Base-by-base conservation (phyloP, 2,329 filamentous ascomycete genomes). In the Pyrenophora graminea region DNA sequence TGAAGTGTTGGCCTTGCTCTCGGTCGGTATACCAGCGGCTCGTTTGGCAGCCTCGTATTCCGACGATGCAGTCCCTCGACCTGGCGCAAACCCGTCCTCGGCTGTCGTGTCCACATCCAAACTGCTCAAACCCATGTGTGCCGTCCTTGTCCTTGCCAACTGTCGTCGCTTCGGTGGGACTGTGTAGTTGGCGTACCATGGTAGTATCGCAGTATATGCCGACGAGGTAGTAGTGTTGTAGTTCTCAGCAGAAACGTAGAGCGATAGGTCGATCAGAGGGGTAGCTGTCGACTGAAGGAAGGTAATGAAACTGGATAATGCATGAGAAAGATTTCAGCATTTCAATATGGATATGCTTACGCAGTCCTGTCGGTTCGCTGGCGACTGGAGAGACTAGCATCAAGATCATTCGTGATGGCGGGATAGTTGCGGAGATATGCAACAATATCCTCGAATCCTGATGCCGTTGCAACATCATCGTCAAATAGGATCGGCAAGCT, bases 191-290 rank as follows among this genome's bases (percentile, higher is more conserved):
- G 91, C 81, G 15, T 94, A 91, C 80, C 94, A 96, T 34, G 88
- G 84, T 33, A 97, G 83, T 49, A 97, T 82, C 5, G 79, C 77
- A 59, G 87, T 90, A 76, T 91, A 96, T 32, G 90, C 87, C 2
- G 91, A 89, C 13, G 91, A 85, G 3, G 91, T 96, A 41, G 82
- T 77, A 37, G 81, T 78, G 48, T 85, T 80, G 82, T 94, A 99
- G 77, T 97, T 97, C 58, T 91, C 85, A 50, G 88, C 90, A 27
- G 91, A 94, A 57, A 94, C 88, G 73, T 95, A 97, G 62, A 97
- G 86, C 44, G 87, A 92, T 50, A 97, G 85, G 63, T 95, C 89
- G 63, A 97, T 73, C 53, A 97, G 83, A 27, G 88, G 85, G 42
- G 86, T 85, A n/a, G 88, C 90, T 51, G 87, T 85, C 21, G 86